phyloP scores from a whole-genome alignment of 257 asterid genomes.

The Nicotiana obtusifolia region DNA sequence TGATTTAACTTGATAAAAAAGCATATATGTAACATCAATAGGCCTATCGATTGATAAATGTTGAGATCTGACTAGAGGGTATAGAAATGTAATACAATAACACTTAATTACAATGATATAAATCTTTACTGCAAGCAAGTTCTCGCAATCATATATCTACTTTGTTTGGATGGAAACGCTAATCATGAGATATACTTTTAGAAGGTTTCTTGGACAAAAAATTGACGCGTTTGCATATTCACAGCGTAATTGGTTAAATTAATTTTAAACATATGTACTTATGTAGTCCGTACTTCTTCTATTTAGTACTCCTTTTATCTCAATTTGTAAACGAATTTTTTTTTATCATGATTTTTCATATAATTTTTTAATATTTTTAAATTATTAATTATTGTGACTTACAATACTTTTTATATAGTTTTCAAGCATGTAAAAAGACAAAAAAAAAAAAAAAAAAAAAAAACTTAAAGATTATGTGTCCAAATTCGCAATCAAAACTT shows the following conservation, averaged over 20 bases:
- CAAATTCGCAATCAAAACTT: no score
- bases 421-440: no score
- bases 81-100: background rate
- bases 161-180: background rate
- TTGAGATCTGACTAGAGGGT: background rate
- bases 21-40: background rate
- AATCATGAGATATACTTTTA: background rate
- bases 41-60: background rate
- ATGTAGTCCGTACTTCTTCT: no score
- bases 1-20: conserved; percentile 2
- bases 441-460: no score
- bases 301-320: no score
- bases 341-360: no score
- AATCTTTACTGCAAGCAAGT: background rate
- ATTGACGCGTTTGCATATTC: background rate
- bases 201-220: background rate
- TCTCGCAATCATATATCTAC: background rate
- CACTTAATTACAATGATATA: background rate
- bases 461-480: no score
- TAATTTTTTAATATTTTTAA: no score
- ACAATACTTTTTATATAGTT: no score
- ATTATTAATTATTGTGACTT: no score
- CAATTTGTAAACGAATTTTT: no score
- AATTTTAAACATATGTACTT: background rate
- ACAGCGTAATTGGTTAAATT: background rate